Evolutionary conservation across 2,329 filamentous ascomycete genomes (phyloP).

Genomic region (Blumeriella jaapii): DNA sequence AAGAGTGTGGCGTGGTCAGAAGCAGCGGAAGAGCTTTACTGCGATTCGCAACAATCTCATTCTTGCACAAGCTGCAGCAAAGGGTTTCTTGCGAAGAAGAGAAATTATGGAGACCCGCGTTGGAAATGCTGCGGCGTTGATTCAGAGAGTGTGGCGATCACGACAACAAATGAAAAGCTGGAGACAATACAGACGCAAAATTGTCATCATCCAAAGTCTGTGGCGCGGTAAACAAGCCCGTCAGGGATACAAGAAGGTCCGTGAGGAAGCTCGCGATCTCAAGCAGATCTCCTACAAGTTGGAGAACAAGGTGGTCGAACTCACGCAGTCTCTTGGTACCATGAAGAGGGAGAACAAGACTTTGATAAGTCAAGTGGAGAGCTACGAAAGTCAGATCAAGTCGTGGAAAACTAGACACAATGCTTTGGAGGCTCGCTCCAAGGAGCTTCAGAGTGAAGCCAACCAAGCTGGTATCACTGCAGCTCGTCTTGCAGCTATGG

Average conservation of each 20-base stretch:
- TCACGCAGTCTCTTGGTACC: slow-evolving; percentile 84
- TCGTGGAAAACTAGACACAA: slow-evolving; percentile 92
- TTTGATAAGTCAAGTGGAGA: slow-evolving; percentile 78
- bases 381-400: slow-evolving; percentile 91
- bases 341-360: slow-evolving; percentile 93
- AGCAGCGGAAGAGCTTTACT: slow-evolving; percentile 72
- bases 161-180: slow-evolving; percentile 68
- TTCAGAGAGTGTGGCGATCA: slow-evolving; percentile 83
- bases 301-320: slow-evolving; percentile 98
- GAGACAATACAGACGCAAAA: slow-evolving; percentile 82
- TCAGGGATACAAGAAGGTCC: slow-evolving; percentile 75
- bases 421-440: slow-evolving; percentile 75
- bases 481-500: slow-evolving; percentile 80
- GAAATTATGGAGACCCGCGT: slow-evolving; percentile 89
- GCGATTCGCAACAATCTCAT: slow-evolving; percentile 74
- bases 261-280: slow-evolving; percentile 92
- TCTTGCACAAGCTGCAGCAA: slow-evolving; percentile 77
- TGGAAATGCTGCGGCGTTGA: slow-evolving; percentile 80
- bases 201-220: slow-evolving; percentile 80
- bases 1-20: slow-evolving; percentile 85
- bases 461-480: slow-evolving; percentile 96
- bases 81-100: slow-evolving; percentile 83
- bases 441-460: slow-evolving; percentile 90
- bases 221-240: slow-evolving; percentile 81
- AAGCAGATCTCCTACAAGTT: slow-evolving; percentile 99